These are phyloP conservation scores for Leishmania major DNA, from an alignment of 208 protist genomes.

Conservation along the genomic window DNA sequence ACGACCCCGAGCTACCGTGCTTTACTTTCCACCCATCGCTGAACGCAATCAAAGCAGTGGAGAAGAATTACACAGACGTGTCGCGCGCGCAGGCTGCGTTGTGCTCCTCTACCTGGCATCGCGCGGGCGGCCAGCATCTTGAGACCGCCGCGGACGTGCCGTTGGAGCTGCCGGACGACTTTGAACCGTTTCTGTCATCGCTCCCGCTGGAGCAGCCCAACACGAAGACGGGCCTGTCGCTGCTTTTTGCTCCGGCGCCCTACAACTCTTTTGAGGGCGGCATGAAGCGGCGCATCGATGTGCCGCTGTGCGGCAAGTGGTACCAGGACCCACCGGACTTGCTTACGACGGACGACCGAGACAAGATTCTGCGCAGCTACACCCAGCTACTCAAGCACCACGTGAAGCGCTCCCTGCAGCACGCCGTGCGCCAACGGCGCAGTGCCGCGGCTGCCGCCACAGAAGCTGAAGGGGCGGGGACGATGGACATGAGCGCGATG, in stretches of 20 bases:
- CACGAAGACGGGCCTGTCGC: constrained; percentile 95
- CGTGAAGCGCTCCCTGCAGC: constrained; percentile 98
- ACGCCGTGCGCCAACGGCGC: constrained; percentile 41
- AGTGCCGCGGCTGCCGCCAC: constrained; percentile 14
- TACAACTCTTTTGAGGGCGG: constrained; percentile 97
- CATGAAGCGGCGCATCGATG: constrained; percentile 97
- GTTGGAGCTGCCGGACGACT: constrained; percentile 60
- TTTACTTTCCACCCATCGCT: constrained; percentile 99
- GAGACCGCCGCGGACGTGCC: constrained; percentile 32
- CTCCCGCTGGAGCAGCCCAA: constrained; percentile 90
- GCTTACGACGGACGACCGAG: constrained; percentile 54
- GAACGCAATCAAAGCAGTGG: constrained; percentile 96
- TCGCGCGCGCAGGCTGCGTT: constrained; percentile 32
- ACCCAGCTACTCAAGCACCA: constrained; percentile 99
- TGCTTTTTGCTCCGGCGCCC: constrained; percentile 98
- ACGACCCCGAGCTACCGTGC: constrained; percentile 97
- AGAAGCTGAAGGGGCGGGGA: constrained; percentile 6
- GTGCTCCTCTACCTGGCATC: constrained; percentile 38
- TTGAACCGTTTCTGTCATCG: constrained; percentile 85
- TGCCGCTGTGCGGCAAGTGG: constrained; percentile 99
- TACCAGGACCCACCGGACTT: constrained; percentile 95
- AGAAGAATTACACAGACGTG: constrained; percentile 46
- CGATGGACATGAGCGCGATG: constrained; percentile 15
- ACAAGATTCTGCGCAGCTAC: constrained; percentile 98
- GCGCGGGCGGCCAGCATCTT: constrained; percentile 19